phyloP scores from a whole-genome alignment of 139 green algal species.

The Diplosphaera chodatii region DNA sequence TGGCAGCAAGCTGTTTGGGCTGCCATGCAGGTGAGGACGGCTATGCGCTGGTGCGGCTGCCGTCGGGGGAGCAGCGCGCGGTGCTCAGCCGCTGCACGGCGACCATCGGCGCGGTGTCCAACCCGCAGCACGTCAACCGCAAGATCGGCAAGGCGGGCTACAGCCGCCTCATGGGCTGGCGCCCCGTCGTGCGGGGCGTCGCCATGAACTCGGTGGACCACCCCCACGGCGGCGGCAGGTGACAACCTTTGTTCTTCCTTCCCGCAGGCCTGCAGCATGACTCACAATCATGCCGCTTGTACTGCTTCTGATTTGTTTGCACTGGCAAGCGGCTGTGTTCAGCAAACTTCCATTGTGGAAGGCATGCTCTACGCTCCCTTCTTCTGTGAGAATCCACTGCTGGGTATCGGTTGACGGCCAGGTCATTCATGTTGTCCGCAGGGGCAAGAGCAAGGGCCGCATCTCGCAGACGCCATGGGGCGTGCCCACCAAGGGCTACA shows the following conservation, averaged over 20 bases:
- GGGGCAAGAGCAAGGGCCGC: slow-evolving; percentile 74
- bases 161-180: slow-evolving; percentile 39
- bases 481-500: slow-evolving; percentile 78
- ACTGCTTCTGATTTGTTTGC: too few species aligned
- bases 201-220: slow-evolving; percentile 97
- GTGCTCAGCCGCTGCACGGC: slow-evolving; percentile 70
- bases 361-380: too few species aligned
- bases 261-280: too few species aligned
- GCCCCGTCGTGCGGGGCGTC: slow-evolving; percentile 71
- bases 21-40: slow-evolving; percentile 46
- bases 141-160: slow-evolving; percentile 78
- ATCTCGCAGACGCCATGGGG: slow-evolving; percentile 80
- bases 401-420: too few species aligned
- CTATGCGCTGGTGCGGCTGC: slow-evolving; percentile 69
- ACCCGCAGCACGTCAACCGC: slow-evolving; percentile 75
- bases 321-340: too few species aligned
- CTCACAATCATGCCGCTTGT: too few species aligned
- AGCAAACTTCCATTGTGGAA: too few species aligned
- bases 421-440: too few species aligned
- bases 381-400: too few species aligned
- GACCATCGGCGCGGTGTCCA: slow-evolving; percentile 82
- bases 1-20: background rate
- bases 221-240: slow-evolving; percentile 58
- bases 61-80: slow-evolving; percentile 77
- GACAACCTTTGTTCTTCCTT: too few species aligned